phyloP scores from a whole-genome alignment of 805 yeast species.

The Maudiozyma pseudohumilis region DNA sequence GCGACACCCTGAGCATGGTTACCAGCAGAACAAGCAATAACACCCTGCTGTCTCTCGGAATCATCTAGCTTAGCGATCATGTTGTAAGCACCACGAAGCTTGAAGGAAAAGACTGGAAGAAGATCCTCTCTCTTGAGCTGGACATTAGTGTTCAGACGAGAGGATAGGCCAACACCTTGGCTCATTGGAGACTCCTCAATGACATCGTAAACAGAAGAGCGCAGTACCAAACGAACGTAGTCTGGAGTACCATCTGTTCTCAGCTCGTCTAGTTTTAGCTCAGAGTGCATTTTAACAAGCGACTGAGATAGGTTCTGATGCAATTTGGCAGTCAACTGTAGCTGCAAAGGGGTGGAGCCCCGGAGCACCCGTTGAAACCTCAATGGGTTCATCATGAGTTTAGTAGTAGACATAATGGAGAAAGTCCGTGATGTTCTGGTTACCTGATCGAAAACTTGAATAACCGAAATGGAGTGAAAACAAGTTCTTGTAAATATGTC shows the following conservation, averaged over 20 bases:
- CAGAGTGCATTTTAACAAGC: conserved; percentile 22
- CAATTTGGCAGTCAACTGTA: conserved; percentile 10
- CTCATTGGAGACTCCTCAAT: conserved; percentile 83
- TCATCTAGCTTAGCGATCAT: conserved; percentile 82
- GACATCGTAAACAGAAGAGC: conserved; percentile 92
- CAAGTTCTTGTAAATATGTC: no score
- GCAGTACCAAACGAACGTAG: conserved; percentile 78
- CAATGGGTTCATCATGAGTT: conserved; percentile 2
- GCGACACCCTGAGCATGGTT: conserved; percentile 99
- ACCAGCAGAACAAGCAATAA: conserved; percentile 97
- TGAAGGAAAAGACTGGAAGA: conserved; percentile 91
- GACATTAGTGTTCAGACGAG: conserved; percentile 65
- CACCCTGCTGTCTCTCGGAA: conserved; percentile 61
- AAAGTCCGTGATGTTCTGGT: no score
- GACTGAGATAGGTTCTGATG: conserved; percentile 15
- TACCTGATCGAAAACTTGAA: no score
- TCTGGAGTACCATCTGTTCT: conserved; percentile 69
- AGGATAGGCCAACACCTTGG: conserved; percentile 63
- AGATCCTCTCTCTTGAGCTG: conserved; percentile 84
- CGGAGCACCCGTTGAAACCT: background rate
- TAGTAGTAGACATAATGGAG: conserved; percentile 8
- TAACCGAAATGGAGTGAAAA: no score
- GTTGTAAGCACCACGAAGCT: conserved; percentile 94
- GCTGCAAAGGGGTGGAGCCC: conserved; percentile 1
- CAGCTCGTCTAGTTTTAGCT: conserved; percentile 38